A percentile compares a stretch with the other conserved stretches of the same genome.
Conservation (phyloP, 169 alveolate genomes). For the Plasmodium inui region DNA sequence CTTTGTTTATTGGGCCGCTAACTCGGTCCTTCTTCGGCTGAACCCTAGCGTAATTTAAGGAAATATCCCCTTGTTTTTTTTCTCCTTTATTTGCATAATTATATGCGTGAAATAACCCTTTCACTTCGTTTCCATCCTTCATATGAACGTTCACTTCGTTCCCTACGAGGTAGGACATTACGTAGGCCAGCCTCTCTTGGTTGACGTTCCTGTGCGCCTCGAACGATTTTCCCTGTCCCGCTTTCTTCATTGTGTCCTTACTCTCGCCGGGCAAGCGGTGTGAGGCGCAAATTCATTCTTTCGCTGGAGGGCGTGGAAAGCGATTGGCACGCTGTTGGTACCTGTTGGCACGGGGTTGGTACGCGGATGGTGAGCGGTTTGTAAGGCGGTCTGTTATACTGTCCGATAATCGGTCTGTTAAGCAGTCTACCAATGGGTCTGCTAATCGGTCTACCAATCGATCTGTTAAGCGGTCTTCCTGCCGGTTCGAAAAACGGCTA, state of each 20-base stretch:
- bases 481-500: neutral
- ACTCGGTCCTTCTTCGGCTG: constrained; percentile 35
- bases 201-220: constrained; percentile 21
- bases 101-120: constrained; percentile 61
- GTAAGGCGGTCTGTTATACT: too few species aligned
- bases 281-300: neutral
- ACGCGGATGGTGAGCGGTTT: too few species aligned
- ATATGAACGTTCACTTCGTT: constrained; percentile 64
- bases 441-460: neutral
- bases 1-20: constrained; percentile 68
- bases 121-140: constrained; percentile 72
- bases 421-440: too few species aligned
- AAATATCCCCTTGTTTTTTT: constrained; percentile 37
- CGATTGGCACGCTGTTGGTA: neutral
- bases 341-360: neutral
- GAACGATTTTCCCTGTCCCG: neutral
- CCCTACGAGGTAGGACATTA: constrained; percentile 53
- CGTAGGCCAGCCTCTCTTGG: constrained; percentile 43
- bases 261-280: neutral
- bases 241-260: constrained; percentile 40
- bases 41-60: constrained; percentile 48
- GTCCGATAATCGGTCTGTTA: too few species aligned
- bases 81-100: constrained; percentile 9
- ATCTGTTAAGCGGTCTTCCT: neutral
- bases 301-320: neutral